phyloP scores from a whole-genome alignment of 805 yeast species.

The Grigorovia transvaalensis region DNA sequence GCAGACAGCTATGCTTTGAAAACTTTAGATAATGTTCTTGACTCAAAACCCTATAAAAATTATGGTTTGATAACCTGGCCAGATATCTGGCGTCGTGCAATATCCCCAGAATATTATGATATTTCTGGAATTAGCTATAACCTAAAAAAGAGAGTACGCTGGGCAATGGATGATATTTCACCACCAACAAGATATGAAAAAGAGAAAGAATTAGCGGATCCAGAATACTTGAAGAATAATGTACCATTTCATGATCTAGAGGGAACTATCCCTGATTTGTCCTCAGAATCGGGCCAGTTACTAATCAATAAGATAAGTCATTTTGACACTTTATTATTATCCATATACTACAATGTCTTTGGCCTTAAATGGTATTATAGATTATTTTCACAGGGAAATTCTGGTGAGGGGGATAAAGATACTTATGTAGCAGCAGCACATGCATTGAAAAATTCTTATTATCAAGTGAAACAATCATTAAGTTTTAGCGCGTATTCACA shows the following conservation, averaged over 20 bases:
- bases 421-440: slow-evolving; percentile 63
- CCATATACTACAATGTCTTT: slow-evolving; percentile 53
- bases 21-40: slow-evolving; percentile 37
- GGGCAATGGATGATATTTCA: slow-evolving; percentile 19
- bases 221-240: slow-evolving; percentile 9
- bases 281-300: slow-evolving; percentile 64
- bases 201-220: background rate
- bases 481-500: slow-evolving; percentile 30
- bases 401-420: slow-evolving; percentile 78
- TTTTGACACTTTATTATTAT: slow-evolving; percentile 44
- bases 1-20: slow-evolving; percentile 56
- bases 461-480: slow-evolving; percentile 37
- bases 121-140: slow-evolving; percentile 36
- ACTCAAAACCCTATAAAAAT: slow-evolving; percentile 34
- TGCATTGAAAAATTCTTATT: slow-evolving; percentile 37
- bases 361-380: slow-evolving; percentile 64
- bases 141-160: slow-evolving; percentile 28
- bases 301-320: slow-evolving; percentile 51
- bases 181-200: slow-evolving; percentile 10
- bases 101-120: slow-evolving; percentile 49
- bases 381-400: slow-evolving; percentile 57
- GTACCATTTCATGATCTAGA: slow-evolving; percentile 50
- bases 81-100: slow-evolving; percentile 63
- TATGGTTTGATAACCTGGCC: slow-evolving; percentile 63
- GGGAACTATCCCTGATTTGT: slow-evolving; percentile 56